A percentile compares a stretch with the other conserved stretches of the same genome.
phyloP scores from a whole-genome alignment of 495 filamentous ascomycete species.

The Cercophora samala region DNA sequence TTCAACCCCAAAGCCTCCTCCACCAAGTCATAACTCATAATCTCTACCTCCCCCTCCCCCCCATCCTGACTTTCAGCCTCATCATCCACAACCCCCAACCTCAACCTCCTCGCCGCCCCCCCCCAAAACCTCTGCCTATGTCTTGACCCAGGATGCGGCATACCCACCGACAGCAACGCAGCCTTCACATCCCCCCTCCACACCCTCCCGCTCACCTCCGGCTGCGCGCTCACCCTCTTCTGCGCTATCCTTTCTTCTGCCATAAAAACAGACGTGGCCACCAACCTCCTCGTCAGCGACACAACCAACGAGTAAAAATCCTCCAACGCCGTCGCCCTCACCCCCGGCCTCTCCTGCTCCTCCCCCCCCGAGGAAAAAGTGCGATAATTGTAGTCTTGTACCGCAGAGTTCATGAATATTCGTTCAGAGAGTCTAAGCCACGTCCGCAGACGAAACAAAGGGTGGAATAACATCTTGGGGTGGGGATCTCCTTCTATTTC shows the following conservation, averaged over 20 bases:
- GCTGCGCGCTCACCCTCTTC: not conserved
- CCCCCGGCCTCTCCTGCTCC: constrained; percentile 53
- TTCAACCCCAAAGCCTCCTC: no score
- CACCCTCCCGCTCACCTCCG: constrained; percentile 26
- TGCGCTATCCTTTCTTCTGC: constrained; percentile 40
- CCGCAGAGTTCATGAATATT: constrained; percentile 75
- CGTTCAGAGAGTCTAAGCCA: constrained; percentile 64
- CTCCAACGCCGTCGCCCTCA: constrained; percentile 62
- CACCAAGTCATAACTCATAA: no score
- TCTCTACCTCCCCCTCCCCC: no score
- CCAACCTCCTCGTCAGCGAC: constrained; percentile 63
- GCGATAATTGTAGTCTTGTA: constrained; percentile 64
- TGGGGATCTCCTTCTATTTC: constrained; percentile 42
- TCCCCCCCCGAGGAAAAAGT: constrained; percentile 28
- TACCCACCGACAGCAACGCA: constrained; percentile 52
- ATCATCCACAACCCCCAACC: constrained; percentile 46
- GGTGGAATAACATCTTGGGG: constrained; percentile 39
- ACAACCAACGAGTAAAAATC: constrained; percentile 70
- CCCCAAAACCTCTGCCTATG: constrained; percentile 52
- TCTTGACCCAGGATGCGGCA: constrained; percentile 24
- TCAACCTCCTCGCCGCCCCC: constrained; percentile 55
- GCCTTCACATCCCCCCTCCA: constrained; percentile 60
- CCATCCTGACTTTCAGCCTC: no score
- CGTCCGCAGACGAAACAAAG: constrained; percentile 54
- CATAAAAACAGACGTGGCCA: constrained; percentile 64